Conservation (phyloP, 73 alveolate genomes). For the Tetrahymena malaccensis region DNA sequence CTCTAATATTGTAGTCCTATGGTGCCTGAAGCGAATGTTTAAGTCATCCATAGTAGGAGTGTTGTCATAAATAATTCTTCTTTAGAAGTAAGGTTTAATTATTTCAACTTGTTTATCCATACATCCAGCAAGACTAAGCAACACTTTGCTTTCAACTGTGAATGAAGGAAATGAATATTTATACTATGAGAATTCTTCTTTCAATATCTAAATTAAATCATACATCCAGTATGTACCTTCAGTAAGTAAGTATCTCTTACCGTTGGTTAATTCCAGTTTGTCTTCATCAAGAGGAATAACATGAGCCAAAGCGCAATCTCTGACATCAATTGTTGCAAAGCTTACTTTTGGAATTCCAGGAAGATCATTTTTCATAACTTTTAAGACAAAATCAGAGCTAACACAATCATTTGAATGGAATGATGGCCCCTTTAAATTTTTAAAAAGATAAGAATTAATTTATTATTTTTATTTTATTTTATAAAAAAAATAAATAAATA, state of each 20-base stretch:
- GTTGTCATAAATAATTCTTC: neutral
- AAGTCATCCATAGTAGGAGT: neutral
- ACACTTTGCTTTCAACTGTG: neutral
- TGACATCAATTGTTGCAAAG: conserved; percentile 42
- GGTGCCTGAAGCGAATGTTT: neutral
- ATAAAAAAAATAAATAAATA: conserved; percentile 28
- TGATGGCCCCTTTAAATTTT: neutral
- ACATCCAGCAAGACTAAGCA: neutral
- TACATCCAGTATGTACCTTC: neutral
- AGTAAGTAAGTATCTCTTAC: neutral
- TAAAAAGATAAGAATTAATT: neutral
- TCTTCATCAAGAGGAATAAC: conserved; percentile 7
- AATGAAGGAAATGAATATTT: neutral
- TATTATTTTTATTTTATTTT: neutral
- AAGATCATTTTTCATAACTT: conserved; percentile 7
- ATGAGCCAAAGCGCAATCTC: conserved; percentile 60
- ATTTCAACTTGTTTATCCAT: neutral
- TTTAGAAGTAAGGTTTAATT: neutral
- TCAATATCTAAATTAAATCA: neutral
- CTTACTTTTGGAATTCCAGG: conserved; percentile 31
- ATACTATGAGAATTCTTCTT: neutral
- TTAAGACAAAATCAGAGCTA: neutral
- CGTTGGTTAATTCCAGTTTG: neutral
- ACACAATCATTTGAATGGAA: neutral
- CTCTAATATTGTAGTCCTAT: neutral